A percentile compares a stretch with the other conserved stretches of the same genome.
These are phyloP conservation scores for Magnolia changhungtana DNA, from an alignment of 164 flowering plant genomes.

Conservation along the genomic window DNA sequence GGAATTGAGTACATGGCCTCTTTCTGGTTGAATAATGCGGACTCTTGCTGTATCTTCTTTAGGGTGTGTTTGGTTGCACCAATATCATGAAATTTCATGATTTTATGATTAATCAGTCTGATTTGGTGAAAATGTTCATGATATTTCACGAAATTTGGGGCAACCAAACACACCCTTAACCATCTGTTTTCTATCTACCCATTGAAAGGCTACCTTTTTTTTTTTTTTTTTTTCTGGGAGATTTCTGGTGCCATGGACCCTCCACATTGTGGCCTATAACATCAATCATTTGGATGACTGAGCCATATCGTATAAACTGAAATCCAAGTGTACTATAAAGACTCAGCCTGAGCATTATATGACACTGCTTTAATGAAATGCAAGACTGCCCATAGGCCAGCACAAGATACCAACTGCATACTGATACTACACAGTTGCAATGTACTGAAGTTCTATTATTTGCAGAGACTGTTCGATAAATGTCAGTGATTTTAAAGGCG, in stretches of 20 bases:
- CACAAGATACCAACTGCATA: neutral
- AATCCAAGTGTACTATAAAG: too few species aligned
- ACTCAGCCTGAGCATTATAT: neutral
- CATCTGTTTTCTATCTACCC: too few species aligned
- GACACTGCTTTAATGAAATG: neutral
- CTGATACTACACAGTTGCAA: neutral
- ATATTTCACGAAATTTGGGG: too few species aligned
- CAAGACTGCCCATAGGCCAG: neutral
- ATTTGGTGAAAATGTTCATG: too few species aligned
- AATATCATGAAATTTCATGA: too few species aligned
- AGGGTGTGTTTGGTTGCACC: too few species aligned
- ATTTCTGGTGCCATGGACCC: neutral
- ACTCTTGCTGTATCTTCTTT: too few species aligned
- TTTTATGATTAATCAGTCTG: too few species aligned
- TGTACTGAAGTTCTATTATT: conserved; percentile 5
- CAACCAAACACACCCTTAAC: too few species aligned
- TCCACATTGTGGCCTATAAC: neutral
- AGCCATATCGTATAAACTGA: neutral
- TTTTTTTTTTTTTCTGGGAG: neutral
- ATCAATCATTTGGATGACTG: neutral
- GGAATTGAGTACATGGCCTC: too few species aligned
- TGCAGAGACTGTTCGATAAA: conserved; percentile 66
- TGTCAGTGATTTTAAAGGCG: conserved; percentile 55
- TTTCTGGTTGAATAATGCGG: too few species aligned
- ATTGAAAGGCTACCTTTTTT: neutral